Evolutionary conservation across 345 rosid species (phyloP), one percentile per base, ranked within the genome.

Genomic region (Citropsis articulata): DNA sequence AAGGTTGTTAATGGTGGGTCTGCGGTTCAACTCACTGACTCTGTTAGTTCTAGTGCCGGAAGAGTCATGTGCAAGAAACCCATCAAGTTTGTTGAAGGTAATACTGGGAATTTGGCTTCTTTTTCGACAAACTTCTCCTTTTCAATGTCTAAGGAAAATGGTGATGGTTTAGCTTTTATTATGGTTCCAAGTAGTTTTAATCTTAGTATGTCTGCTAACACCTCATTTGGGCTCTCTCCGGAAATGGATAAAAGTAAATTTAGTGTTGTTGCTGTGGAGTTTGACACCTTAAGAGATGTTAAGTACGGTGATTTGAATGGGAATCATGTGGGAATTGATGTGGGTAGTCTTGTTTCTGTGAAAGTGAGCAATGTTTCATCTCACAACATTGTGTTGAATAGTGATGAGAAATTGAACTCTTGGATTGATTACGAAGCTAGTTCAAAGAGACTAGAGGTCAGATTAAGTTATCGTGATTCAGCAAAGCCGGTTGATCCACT

Each of bases 371-470:
- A 88, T 75, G 57, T 86, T 77, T 88, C 90, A 36, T 77, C 85
- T 22, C 69, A 24, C 36, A 70, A 87, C 72, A n/a, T 81, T 80
- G 72, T 73, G 7, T 80, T 85, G 77, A 88, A 85, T 66, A 73
- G 80, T 60, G 91, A 91, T 19, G 71, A 79, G 71, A 87, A 83
- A 75, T 40, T 92, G 83, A 88, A 82, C 69, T 85, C 90, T 76
- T 91, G 90, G 94, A 83, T 95, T 67, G 92, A 92, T 77, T 95
- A 92, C 76, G 83, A 81, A 65, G 92, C 93, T 0, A 64, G 89
- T 59, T 87, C 93, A 2, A 86, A 84, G 83, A 86, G 90, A 48
- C 59, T 93, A 48, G 96, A 93, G 78, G 90, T 93, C 31, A 70
- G 90, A 77, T 71, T 95, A 88, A 86, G 89, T 81, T 84, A 83